Percentiles rank a stretch among this genome's conserved stretches.
These are phyloP conservation scores for Penicillium odoratum DNA, from an alignment of 495 filamentous ascomycete species.

Conservation along the genomic window DNA sequence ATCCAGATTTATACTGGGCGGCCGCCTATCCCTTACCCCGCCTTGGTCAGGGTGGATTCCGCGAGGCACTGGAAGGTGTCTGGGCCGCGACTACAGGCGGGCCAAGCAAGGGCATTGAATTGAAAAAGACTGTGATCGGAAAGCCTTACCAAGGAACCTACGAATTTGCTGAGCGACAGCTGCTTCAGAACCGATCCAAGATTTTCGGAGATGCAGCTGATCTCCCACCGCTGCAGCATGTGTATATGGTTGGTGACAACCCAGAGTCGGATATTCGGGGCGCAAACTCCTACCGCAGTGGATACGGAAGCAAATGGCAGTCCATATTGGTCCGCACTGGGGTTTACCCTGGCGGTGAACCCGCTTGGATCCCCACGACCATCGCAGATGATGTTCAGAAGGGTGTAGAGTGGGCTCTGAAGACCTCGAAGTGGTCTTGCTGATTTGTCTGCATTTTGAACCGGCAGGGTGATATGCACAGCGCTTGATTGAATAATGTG, in stretches of 20 bases:
- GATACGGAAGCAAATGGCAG: conserved; percentile 68
- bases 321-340: conserved; percentile 84
- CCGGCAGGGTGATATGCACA: conserved; percentile 3
- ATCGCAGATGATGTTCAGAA: conserved; percentile 69
- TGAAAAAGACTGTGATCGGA: conserved; percentile 71
- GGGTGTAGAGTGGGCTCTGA: conserved; percentile 64
- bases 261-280: conserved; percentile 88
- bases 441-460: conserved; percentile 3
- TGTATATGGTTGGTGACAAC: conserved; percentile 99
- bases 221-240: conserved; percentile 52
- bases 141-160: conserved; percentile 82
- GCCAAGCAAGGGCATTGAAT: conserved; percentile 48
- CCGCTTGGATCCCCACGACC: conserved; percentile 53
- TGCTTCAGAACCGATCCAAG: conserved; percentile 59
- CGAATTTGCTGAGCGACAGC: conserved; percentile 73
- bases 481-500: background rate
- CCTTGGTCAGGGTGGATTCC: conserved; percentile 91
- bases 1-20: conserved; percentile 89
- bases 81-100: conserved; percentile 74
- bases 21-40: conserved; percentile 80
- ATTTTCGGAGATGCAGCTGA: conserved; percentile 35
- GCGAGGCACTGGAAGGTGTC: conserved; percentile 72
- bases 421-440: conserved; percentile 45
- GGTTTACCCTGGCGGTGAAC: conserved; percentile 65
- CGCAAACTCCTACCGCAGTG: conserved; percentile 74